Evolutionary conservation across 2,329 filamentous ascomycete genomes (phyloP).

Genomic region (Monosporascus sp.): DNA sequence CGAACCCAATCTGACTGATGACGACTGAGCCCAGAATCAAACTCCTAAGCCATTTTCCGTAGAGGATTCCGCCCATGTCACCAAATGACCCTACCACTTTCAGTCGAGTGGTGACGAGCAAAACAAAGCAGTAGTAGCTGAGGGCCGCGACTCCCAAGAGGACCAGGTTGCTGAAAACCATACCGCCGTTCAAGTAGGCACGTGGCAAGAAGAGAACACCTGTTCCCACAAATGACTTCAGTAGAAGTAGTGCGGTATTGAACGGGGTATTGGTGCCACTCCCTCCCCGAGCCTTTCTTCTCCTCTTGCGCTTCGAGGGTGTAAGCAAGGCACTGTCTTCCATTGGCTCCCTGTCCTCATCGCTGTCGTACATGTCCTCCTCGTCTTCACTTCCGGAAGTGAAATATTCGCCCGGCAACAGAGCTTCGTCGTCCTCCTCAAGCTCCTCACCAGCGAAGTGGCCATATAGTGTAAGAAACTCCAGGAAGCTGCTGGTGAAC

Average conservation of each 20-base stretch:
- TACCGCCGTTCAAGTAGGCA: constrained; percentile 92
- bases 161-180: constrained; percentile 92
- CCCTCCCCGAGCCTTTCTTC: constrained; percentile 67
- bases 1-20: constrained; percentile 90
- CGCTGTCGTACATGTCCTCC: constrained; percentile 50
- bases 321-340: constrained; percentile 83
- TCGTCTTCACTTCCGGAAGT: constrained; percentile 68
- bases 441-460: constrained; percentile 97
- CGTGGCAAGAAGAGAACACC: constrained; percentile 89
- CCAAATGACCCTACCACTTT: constrained; percentile 92
- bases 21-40: constrained; percentile 90
- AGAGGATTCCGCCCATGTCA: constrained; percentile 89
- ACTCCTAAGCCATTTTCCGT: constrained; percentile 82
- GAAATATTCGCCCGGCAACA: constrained; percentile 87
- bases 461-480: constrained; percentile 91
- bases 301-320: constrained; percentile 65
- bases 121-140: constrained; percentile 96
- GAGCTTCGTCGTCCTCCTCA: constrained; percentile 89
- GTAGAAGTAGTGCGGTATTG: constrained; percentile 75
- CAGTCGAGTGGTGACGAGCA: constrained; percentile 81
- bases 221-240: constrained; percentile 97
- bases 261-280: constrained; percentile 72
- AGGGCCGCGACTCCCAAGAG: constrained; percentile 78
- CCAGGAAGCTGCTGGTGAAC: constrained; percentile 88
- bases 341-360: constrained; percentile 71